A percentile compares a stretch with the other conserved stretches of the same genome.
These are phyloP conservation scores for Catharanthus roseus DNA, from an alignment of 257 asterid genomes.

Conservation along the genomic window DNA sequence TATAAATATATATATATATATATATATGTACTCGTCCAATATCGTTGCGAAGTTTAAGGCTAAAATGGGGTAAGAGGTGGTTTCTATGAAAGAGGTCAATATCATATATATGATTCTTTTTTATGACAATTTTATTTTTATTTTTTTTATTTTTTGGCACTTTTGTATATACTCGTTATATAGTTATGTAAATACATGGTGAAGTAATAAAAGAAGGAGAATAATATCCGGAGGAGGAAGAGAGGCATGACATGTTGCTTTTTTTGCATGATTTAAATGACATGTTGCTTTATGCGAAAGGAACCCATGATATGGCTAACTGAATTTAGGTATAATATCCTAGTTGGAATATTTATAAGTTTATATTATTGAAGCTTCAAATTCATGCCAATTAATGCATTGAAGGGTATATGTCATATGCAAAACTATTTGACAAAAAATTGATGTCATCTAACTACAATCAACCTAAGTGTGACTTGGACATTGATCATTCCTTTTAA, in stretches of 20 bases:
- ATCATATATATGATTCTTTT: not conserved
- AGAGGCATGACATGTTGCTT: conserved; percentile 1
- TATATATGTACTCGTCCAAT: too few relatives aligned
- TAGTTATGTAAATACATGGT: not conserved
- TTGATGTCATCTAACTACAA: not conserved
- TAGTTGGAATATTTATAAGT: not conserved
- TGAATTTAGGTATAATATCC: conserved; percentile 3
- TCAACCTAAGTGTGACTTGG: not conserved
- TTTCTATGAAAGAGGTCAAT: conserved; percentile 16
- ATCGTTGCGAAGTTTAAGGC: too few relatives aligned
- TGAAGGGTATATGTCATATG: not conserved
- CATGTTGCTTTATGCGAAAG: not conserved
- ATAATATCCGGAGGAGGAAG: not conserved
- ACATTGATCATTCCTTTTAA: too few relatives aligned
- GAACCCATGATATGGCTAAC: not conserved
- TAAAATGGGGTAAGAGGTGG: conserved; percentile 25
- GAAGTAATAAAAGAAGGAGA: not conserved
- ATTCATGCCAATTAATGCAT: not conserved
- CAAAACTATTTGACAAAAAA: not conserved
- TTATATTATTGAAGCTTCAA: not conserved
- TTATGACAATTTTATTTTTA: too few relatives aligned
- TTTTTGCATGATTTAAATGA: conserved; percentile 16
- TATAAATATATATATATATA: too few relatives aligned
- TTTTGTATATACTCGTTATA: not conserved
- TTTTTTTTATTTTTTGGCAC: not conserved